A percentile compares a stretch with the other conserved stretches of the same genome.
phyloP scores from a whole-genome alignment of 2,329 filamentous ascomycete species.

The Setomelanomma holmii region DNA sequence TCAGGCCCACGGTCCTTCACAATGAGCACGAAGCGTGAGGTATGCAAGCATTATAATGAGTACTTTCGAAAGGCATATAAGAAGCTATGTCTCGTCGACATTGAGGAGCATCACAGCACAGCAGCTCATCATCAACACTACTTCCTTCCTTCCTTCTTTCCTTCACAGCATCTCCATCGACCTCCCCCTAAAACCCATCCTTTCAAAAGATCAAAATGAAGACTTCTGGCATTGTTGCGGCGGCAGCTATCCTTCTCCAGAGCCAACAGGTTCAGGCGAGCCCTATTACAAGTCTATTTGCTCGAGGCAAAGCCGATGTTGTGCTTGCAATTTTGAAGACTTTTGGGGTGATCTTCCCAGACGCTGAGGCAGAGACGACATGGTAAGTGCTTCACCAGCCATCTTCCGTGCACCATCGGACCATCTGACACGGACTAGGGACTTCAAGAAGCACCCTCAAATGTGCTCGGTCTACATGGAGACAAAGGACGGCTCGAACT shows the following conservation, averaged over 20 bases:
- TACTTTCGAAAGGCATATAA: not conserved
- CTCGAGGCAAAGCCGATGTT: not conserved
- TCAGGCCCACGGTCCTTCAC: not conserved
- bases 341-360: not conserved
- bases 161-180: not conserved
- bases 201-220: not conserved
- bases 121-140: not conserved
- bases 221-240: not conserved
- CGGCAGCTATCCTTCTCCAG: not conserved
- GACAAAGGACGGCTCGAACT: not conserved
- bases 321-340: not conserved
- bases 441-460: not conserved
- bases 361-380: not conserved
- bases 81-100: not conserved
- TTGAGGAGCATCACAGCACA: not conserved
- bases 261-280: not conserved
- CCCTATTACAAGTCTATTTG: not conserved
- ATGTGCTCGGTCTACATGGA: slow-evolving; percentile 1
- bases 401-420: not conserved
- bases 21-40: not conserved
- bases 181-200: not conserved
- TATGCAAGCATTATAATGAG: not conserved
- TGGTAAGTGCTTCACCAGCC: not conserved
- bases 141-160: not conserved
- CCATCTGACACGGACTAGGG: not conserved